Evolutionary conservation across 1,284 basidiomycete genomes (phyloP), one percentile per base, ranked within the genome.

Genomic region (Trichosporon ovoides): DNA sequence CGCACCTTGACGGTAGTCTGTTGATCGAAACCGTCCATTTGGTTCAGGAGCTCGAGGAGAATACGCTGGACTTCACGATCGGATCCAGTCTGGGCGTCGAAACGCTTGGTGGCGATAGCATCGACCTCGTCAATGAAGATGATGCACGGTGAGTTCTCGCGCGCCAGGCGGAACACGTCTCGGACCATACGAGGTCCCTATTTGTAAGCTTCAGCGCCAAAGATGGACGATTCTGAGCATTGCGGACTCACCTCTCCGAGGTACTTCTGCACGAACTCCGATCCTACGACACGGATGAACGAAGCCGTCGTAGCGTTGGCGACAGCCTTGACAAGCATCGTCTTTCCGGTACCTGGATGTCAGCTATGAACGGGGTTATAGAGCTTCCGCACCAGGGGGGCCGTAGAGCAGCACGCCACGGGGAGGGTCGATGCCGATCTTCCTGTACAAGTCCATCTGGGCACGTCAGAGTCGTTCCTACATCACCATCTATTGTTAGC

Each of bases 1-100:
- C 78, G 55, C 73, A 91, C 93, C 85, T 99, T 98, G 75, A 99
- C 96, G 70, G 95, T 98, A 75, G 91, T 95, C 7, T 90, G 91
- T 78, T 99, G 96, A 78, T 99, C 96, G 79, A 99, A 99, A 65
- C 96, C 96, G 71, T 99, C 96, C 96, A 99, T 99, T 76, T 99
- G 96, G 75, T 97, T 98, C 62, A 99, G 82, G 61, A 99, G 80
- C 76, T 99, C 96, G n/a, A 99, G 85, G 65, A 99, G 77, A 73
- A 99, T 98, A 79, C 96, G 91, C 78, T 99, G 96, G 18, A 99
- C 96, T 80, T 99, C 96, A 67, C 96, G 84, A 79, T 99, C 96
- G 13, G 96, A 96, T 72, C 96, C 96, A 1, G 96, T 98, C 77
- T 99, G 96, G 3, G 96, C 96, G 72, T 98, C 96, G 80, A 99